Base-by-base conservation (phyloP, 768 basidiomycete species). In the Hericium erinaceus region DNA sequence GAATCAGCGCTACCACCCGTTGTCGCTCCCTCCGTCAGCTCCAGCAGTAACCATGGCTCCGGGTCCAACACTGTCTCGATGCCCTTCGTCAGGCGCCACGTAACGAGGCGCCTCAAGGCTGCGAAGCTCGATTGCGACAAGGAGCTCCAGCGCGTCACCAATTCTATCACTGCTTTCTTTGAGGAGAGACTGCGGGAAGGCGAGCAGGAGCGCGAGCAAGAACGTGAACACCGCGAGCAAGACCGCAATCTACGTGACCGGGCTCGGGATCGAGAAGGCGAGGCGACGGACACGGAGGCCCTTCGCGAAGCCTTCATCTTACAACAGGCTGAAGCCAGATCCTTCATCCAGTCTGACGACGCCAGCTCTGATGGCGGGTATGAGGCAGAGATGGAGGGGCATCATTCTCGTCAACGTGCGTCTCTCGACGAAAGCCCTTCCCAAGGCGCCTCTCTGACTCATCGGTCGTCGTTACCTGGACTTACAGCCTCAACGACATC, bases 41-140 rank as follows among this genome's bases (percentile, higher is more conserved):
- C 61, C 8, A 70, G 70, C 58, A 74, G 68, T 58, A 65, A 60
- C 57, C 64, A 73, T 66, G 75, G 74, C 52, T 82, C 83, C 5
- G 77, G 76, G 54, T 78, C 85, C 26, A 88, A 87, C 69, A 88
- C 87, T 55, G 87, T 92, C 55, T 90, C 90, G 55, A 92, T 92
- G 90, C 89, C 90, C 59, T 92, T 92, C 69, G 90, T 98, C 61
- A 79, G 90, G 60, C 83, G 92, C 56, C 95, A 98, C 75, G 92
- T 98, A 66, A 92, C 89, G 40, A 83, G 92, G 61, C 85, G 97
- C 58, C 84, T 98, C 72, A 89, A 85, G 75, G 88, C 87, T 3
- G 94, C 95, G 58, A 98, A 99, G 77, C 83, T 89, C 53, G 90
- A 91, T 62, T 99, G 95, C 77, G 93, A 99, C 81, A 90, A 89